Evolutionary conservation across 371 early-diverging fungal genomes (phyloP).

Genomic region (Mucor velutinosus): DNA sequence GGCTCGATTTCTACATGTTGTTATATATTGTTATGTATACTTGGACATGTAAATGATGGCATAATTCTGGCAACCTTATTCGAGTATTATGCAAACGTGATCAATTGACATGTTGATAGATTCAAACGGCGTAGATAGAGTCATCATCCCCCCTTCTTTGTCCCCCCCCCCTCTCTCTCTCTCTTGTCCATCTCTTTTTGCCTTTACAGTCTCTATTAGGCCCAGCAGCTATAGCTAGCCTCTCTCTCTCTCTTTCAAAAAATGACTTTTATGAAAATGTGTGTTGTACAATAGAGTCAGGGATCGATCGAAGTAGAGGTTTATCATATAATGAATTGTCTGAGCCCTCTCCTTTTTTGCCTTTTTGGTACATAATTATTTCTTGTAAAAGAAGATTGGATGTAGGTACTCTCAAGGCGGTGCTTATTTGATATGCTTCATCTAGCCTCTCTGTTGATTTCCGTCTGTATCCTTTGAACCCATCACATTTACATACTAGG

Average conservation of each 20-base stretch:
- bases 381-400: not conserved
- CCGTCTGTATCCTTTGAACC: too few relatives aligned
- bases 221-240: too few relatives aligned
- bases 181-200: too few relatives aligned
- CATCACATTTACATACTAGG: too few relatives aligned
- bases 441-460: too few relatives aligned
- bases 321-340: not conserved
- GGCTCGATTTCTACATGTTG: not conserved
- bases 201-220: too few relatives aligned
- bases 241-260: not conserved
- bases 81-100: not conserved
- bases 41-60: not conserved
- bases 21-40: not conserved
- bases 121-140: not conserved
- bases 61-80: not conserved
- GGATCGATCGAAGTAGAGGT: slow-evolving; percentile 13
- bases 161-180: too few relatives aligned
- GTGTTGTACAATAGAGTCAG: slow-evolving; percentile 9
- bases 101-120: not conserved
- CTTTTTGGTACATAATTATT: slow-evolving; percentile 1
- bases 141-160: not conserved
- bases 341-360: slow-evolving; percentile 21
- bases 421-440: too few relatives aligned
- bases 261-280: slow-evolving; percentile 15
- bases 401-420: too few relatives aligned